These are phyloP conservation scores for Lentinula edodes DNA, from an alignment of 768 basidiomycete genomes.

Conservation along the genomic window DNA sequence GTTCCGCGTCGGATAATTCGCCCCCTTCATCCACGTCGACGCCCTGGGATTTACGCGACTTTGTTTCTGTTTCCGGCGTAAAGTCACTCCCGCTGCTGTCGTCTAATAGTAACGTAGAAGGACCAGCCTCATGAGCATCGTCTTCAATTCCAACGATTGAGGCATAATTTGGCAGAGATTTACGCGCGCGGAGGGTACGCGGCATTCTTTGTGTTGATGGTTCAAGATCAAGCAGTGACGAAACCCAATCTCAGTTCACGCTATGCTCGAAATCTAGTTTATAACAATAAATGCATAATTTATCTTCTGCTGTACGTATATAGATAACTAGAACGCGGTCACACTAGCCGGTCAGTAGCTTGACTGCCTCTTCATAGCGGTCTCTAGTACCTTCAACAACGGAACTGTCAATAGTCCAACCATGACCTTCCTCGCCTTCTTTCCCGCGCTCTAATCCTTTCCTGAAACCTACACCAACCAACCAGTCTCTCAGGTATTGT, in stretches of 20 bases:
- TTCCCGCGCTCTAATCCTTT: constrained; percentile 78
- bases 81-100: constrained; percentile 54
- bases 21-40: constrained; percentile 17
- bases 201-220: constrained; percentile 16
- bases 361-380: constrained; percentile 76
- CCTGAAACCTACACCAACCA: constrained; percentile 65
- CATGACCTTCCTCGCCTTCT: constrained; percentile 57
- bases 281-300: background rate
- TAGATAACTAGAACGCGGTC: background rate
- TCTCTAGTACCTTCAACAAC: constrained; percentile 73
- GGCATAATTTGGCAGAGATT: constrained; percentile 45
- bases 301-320: background rate
- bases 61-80: constrained; percentile 32
- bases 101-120: constrained; percentile 29
- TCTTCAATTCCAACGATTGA: constrained; percentile 25
- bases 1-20: constrained; percentile 12
- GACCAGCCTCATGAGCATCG: constrained; percentile 26
- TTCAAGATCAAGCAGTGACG: background rate
- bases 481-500: constrained; percentile 91
- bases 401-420: constrained; percentile 72
- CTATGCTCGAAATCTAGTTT: background rate
- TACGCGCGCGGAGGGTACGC: constrained; percentile 51
- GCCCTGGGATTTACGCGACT: background rate
- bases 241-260: no score
- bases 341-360: constrained; percentile 38